These are phyloP conservation scores for Mycena alexandri DNA, from an alignment of 768 basidiomycete genomes.

Conservation along the genomic window DNA sequence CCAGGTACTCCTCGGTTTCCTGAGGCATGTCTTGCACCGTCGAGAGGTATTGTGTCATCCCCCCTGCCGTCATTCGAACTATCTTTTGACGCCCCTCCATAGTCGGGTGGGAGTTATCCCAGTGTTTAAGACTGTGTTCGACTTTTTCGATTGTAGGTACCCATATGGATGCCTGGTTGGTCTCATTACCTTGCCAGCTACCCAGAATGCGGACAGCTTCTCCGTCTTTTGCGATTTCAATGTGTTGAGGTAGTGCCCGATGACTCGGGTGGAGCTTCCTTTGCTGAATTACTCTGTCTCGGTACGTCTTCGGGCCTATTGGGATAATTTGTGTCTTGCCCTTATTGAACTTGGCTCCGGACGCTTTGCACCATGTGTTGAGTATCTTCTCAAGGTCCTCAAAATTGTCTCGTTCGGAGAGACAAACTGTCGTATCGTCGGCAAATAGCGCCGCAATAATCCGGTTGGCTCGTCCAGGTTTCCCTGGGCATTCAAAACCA, in stretches of 20 bases:
- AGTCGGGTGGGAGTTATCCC: conserved; percentile 34
- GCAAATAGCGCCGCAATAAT: conserved; percentile 53
- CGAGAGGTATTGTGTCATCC: conserved; percentile 47
- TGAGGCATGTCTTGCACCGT: conserved; percentile 48
- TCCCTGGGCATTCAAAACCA: conserved; percentile 40
- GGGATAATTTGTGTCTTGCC: conserved; percentile 47
- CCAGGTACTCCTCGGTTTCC: conserved; percentile 27
- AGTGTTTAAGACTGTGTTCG: conserved; percentile 7
- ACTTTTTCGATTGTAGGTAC: conserved; percentile 40
- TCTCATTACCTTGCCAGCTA: conserved; percentile 42
- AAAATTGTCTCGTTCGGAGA: conserved; percentile 46
- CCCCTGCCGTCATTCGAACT: conserved; percentile 37
- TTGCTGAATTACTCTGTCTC: not conserved
- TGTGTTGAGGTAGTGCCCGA: conserved; percentile 3
- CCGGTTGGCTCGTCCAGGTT: conserved; percentile 29
- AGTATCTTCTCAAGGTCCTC: conserved; percentile 45
- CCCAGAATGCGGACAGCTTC: conserved; percentile 35
- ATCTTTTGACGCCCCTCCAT: conserved; percentile 39
- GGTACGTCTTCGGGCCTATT: conserved; percentile 1
- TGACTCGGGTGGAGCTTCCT: not conserved
- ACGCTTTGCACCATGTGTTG: conserved; percentile 51
- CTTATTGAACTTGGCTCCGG: conserved; percentile 50
- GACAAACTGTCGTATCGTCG: conserved; percentile 55
- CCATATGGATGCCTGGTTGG: conserved; percentile 33
- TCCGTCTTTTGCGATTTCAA: conserved; percentile 34